Evolutionary conservation across 1,139 yeast genomes (phyloP), one percentile per base, ranked within the genome.

Genomic region (Blastobotrys arbuscula): DNA sequence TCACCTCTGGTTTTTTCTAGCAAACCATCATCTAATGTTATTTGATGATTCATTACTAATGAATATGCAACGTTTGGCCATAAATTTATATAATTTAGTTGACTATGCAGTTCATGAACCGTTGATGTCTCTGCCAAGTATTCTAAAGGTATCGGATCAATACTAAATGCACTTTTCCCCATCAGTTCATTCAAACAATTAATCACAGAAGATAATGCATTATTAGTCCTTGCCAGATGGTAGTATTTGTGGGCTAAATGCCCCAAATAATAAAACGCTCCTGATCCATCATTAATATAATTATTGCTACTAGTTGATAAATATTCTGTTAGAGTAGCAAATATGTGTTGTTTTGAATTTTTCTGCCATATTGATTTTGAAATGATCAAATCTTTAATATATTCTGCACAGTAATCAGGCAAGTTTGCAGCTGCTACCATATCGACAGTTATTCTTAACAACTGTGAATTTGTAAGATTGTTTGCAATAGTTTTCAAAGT

Each of bases 11-110:
- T 36, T 19, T 19, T n/a, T 5, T 28, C 3, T 28, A 12, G n/a
- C 5, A 5, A 5, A 28, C 3, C 12, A 5, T 28, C 31, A 28
- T 28, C 26, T 18, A 36, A 19, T 15, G 5, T 5, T 7, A 19
- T 19, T 10, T n/a, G 24, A 20, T 24, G n/a, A 24, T 2, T 39
- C 16, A 23, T 21, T 3, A 21, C 31, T 6, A 23, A 6, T 5
- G 35, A 26, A 23, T 26, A 40, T 15, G 43, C 8, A 13, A 24
- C 9, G 23, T 40, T 26, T 6, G 43, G 43, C 43, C 43, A 40
- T 9, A 28, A 13, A 3, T 23, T 23, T 12, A 28, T 28, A 28
- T 5, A 28, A 5, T 5, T 3, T 9, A 12, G 9, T 28, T 28
- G 5, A 28, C 31, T 28, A 28, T 28, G 13, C 3, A 28, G 10